Evolutionary conservation across 2,329 filamentous ascomycete genomes (phyloP).

Genomic region (Xylariaceae sp.): DNA sequence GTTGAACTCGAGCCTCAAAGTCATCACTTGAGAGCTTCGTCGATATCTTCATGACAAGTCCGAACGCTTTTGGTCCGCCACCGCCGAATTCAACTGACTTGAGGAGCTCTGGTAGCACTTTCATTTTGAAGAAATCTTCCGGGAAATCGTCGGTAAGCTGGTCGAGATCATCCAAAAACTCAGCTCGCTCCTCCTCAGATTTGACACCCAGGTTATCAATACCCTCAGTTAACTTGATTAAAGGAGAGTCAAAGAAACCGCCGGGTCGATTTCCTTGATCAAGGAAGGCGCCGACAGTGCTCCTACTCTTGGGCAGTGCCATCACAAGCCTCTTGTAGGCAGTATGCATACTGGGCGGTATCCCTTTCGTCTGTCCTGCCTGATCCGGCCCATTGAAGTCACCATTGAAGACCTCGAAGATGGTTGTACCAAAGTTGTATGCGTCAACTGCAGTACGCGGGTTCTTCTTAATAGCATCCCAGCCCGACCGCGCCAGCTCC

Average conservation of each 20-base stretch:
- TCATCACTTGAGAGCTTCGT: conserved; percentile 84
- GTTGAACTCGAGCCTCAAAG: conserved; percentile 78
- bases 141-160: conserved; percentile 89
- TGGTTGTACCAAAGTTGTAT: conserved; percentile 77
- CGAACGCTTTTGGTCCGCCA: conserved; percentile 86
- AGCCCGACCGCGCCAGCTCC: conserved; percentile 81
- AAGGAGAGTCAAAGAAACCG: conserved; percentile 86
- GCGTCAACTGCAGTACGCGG: conserved; percentile 80
- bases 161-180: conserved; percentile 83
- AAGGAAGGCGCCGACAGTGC: conserved; percentile 80
- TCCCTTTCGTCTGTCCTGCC: conserved; percentile 76
- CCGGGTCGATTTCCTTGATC: conserved; percentile 81
- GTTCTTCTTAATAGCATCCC: conserved; percentile 82
- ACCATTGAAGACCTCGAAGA: conserved; percentile 91
- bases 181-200: conserved; percentile 74
- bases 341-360: conserved; percentile 83
- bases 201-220: conserved; percentile 93
- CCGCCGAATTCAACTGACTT: conserved; percentile 99
- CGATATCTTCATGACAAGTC: conserved; percentile 85
- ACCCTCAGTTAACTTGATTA: conserved; percentile 89
- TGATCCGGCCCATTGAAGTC: conserved; percentile 73
- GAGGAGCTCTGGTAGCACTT: conserved; percentile 89
- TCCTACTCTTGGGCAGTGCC: conserved; percentile 80
- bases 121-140: conserved; percentile 97
- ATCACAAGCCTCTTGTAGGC: conserved; percentile 89